phyloP scores from a whole-genome alignment of 768 basidiomycete species.

The Collybia sp. region DNA sequence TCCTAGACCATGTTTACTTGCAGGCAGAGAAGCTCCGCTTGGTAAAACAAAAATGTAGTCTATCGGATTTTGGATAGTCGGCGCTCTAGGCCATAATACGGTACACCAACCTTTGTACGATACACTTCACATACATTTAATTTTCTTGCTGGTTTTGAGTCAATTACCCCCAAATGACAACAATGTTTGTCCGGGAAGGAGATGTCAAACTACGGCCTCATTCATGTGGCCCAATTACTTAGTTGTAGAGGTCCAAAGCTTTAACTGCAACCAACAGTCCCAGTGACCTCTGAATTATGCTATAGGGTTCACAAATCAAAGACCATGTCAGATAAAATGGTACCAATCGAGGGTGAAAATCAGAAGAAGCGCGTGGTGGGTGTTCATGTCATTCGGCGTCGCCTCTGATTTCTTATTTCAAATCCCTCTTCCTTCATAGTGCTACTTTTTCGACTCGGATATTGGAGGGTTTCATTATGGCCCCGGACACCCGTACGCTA shows the following conservation, averaged over 20 bases:
- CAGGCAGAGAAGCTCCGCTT: slow-evolving; percentile 51
- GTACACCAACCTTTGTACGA: too few species aligned
- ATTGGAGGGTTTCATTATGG: slow-evolving; percentile 99
- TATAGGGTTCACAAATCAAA: not conserved
- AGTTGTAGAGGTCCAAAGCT: not conserved
- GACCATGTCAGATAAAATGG: slow-evolving; percentile 46
- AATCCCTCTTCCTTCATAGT: slow-evolving; percentile 40
- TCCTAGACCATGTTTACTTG: slow-evolving; percentile 7
- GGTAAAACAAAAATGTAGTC: slow-evolving; percentile 61
- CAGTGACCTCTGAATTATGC: not conserved
- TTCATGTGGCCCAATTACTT: not conserved
- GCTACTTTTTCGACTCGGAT: slow-evolving; percentile 99
- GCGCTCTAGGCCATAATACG: too few species aligned
- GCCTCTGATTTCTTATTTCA: too few species aligned
- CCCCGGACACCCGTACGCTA: slow-evolving; percentile 84
- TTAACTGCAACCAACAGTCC: not conserved
- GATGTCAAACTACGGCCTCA: slow-evolving; percentile 11
- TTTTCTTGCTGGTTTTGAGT: slow-evolving; percentile 9
- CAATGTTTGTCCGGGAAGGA: not conserved
- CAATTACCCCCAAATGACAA: too few species aligned
- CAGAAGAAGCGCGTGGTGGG: slow-evolving; percentile 87
- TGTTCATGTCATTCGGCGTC: slow-evolving; percentile 16
- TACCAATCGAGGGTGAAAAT: slow-evolving; percentile 65
- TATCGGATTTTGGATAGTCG: too few species aligned
- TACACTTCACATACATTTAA: not conserved